Conservation (phyloP, 2,329 filamentous ascomycete genomes). For the Thielaviopsis euricoi region DNA sequence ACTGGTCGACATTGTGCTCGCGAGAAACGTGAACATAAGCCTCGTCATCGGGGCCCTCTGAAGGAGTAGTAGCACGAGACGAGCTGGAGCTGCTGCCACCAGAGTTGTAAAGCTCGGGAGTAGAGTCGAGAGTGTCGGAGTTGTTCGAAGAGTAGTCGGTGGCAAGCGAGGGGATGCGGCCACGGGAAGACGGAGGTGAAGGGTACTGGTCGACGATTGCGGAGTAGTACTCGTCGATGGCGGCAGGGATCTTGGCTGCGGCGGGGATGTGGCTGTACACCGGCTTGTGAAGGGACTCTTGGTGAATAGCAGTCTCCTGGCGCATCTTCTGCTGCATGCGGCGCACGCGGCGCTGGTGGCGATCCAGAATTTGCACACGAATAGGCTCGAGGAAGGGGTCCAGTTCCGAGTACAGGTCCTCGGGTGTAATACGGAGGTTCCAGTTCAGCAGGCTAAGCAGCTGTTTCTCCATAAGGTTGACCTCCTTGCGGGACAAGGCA, state of each 20-base stretch:
- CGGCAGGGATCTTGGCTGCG: background rate
- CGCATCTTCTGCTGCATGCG: constrained; percentile 30
- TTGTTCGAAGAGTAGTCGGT: constrained; percentile 15
- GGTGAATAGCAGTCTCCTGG: background rate
- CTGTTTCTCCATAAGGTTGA: constrained; percentile 99
- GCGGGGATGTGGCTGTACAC: too few species aligned
- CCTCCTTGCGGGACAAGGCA: constrained; percentile 84
- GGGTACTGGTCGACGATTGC: constrained; percentile 22
- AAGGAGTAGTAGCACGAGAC: constrained; percentile 35
- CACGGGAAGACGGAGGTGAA: constrained; percentile 30
- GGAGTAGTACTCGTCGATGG: constrained; percentile 14
- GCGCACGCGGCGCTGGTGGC: constrained; percentile 33
- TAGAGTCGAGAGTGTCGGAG: constrained; percentile 27
- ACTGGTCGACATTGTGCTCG: constrained; percentile 23
- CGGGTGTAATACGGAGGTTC: constrained; percentile 72
- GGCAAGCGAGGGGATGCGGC: constrained; percentile 23
- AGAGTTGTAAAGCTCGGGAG: constrained; percentile 30
- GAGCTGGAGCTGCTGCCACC: constrained; percentile 30
- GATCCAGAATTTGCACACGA: constrained; percentile 39
- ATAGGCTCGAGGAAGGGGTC: constrained; percentile 81
- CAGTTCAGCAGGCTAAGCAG: constrained; percentile 87
- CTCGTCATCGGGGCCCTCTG: constrained; percentile 27
- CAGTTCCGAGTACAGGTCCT: constrained; percentile 75
- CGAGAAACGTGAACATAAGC: constrained; percentile 25
- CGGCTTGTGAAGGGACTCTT: too few species aligned